Evolutionary conservation across 2,329 filamentous ascomycete species (phyloP).

Genomic region (Colletotrichum somersetense): DNA sequence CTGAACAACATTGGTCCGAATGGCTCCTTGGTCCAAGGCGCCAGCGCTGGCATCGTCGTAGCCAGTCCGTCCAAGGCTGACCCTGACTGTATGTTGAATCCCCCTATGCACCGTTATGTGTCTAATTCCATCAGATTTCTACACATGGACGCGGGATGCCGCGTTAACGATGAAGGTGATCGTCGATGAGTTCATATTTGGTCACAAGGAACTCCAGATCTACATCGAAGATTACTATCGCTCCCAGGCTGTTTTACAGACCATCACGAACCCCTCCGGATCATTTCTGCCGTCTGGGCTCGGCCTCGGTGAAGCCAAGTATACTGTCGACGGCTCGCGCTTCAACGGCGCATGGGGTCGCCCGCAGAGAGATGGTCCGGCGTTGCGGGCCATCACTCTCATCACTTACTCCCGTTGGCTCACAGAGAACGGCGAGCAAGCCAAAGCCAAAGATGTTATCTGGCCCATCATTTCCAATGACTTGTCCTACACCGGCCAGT

Average conservation of each 20-base stretch:
- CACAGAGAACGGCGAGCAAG: constrained; percentile 57
- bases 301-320: constrained; percentile 69
- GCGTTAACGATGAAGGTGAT: constrained; percentile 65
- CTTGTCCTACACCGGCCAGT: constrained; percentile 66
- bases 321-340: constrained; percentile 62
- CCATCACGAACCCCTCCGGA: constrained; percentile 66
- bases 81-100: constrained; percentile 62
- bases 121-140: constrained; percentile 61
- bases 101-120: no score
- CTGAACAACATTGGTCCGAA: constrained; percentile 68
- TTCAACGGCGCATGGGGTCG: constrained; percentile 68
- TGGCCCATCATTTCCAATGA: constrained; percentile 70
- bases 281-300: constrained; percentile 56
- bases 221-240: constrained; percentile 66
- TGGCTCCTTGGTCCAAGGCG: constrained; percentile 61
- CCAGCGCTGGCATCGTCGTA: constrained; percentile 63
- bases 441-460: constrained; percentile 57
- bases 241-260: constrained; percentile 65
- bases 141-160: constrained; percentile 69
- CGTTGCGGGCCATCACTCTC: constrained; percentile 68
- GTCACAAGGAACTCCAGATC: constrained; percentile 58
- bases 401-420: constrained; percentile 67
- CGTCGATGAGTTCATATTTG: constrained; percentile 63
- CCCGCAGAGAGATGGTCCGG: constrained; percentile 71
- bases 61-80: constrained; percentile 66